Percentiles rank a stretch among this genome's conserved stretches.
These are phyloP conservation scores for Evernia prunastri DNA, from an alignment of 495 filamentous ascomycete genomes.

Conservation along the genomic window DNA sequence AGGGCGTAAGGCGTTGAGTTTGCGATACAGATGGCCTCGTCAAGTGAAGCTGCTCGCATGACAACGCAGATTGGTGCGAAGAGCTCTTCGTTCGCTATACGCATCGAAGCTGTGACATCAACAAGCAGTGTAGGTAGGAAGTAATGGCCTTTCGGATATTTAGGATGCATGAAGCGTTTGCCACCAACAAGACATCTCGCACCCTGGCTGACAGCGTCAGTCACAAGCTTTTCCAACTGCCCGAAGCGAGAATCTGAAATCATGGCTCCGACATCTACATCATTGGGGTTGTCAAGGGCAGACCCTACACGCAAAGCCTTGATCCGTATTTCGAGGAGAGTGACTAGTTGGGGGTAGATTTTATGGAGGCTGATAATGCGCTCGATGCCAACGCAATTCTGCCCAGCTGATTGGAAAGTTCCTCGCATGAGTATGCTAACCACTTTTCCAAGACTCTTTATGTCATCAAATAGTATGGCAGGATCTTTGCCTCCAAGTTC, in stretches of 20 bases:
- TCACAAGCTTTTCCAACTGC: conserved; percentile 63
- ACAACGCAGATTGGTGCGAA: conserved; percentile 87
- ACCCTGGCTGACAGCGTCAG: conserved; percentile 67
- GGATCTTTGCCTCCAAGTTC: conserved; percentile 97
- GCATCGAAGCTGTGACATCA: conserved; percentile 71
- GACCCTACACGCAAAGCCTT: conserved; percentile 63
- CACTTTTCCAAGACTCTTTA: conserved; percentile 61
- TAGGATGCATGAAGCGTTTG: conserved; percentile 59
- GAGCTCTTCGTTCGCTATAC: conserved; percentile 83
- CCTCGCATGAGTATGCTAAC: conserved; percentile 81
- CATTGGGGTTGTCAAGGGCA: conserved; percentile 50
- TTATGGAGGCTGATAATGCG: conserved; percentile 74
- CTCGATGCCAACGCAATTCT: conserved; percentile 97
- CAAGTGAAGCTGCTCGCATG: conserved; percentile 59
- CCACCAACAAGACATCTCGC: conserved; percentile 80
- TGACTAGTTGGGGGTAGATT: conserved; percentile 65
- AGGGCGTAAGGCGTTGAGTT: conserved; percentile 75
- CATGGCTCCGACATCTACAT: conserved; percentile 88
- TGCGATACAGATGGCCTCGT: conserved; percentile 60
- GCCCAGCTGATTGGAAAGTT: conserved; percentile 91
- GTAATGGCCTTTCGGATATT: conserved; percentile 73
- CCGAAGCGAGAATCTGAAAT: conserved; percentile 70
- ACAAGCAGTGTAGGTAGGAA: conserved; percentile 85
- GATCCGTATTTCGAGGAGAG: conserved; percentile 64
- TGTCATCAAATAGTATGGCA: conserved; percentile 79